A percentile compares a stretch with the other conserved stretches of the same genome.
These are phyloP conservation scores for Lachnellula occidentalis DNA, from an alignment of 2,329 filamentous ascomycete genomes.

Conservation along the genomic window DNA sequence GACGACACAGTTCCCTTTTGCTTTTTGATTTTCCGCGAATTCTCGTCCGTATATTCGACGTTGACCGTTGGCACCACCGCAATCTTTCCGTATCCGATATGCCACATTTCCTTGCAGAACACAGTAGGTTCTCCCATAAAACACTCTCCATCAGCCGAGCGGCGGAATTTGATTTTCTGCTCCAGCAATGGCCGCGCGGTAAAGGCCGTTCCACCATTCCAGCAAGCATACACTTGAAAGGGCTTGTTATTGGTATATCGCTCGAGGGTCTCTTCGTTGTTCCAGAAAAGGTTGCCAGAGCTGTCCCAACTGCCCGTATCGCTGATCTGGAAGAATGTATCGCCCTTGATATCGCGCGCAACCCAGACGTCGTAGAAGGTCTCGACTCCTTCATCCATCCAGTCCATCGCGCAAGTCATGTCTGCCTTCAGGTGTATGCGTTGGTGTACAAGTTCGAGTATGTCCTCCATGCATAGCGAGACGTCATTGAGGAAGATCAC, in stretches of 20 bases:
- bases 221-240: constrained; percentile 56
- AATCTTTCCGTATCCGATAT: constrained; percentile 43
- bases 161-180: constrained; percentile 41
- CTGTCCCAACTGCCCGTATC: constrained; percentile 43
- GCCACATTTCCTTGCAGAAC: constrained; percentile 55
- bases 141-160: constrained; percentile 40
- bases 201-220: constrained; percentile 51
- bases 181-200: constrained; percentile 42
- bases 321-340: constrained; percentile 50
- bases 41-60: constrained; percentile 47
- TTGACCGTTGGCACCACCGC: constrained; percentile 52
- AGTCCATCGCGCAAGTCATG: constrained; percentile 57
- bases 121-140: constrained; percentile 49
- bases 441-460: constrained; percentile 53
- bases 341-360: constrained; percentile 45
- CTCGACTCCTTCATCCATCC: constrained; percentile 40
- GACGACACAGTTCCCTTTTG: constrained; percentile 43
- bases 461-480: constrained; percentile 46
- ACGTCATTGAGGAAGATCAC: constrained; percentile 52
- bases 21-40: constrained; percentile 41
- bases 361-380: constrained; percentile 56
- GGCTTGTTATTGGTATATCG: constrained; percentile 37
- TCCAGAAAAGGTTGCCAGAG: constrained; percentile 49
- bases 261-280: constrained; percentile 34
- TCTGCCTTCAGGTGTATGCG: constrained; percentile 41